Conservation (phyloP, 495 filamentous ascomycete genomes). For the Collariella sp. region DNA sequence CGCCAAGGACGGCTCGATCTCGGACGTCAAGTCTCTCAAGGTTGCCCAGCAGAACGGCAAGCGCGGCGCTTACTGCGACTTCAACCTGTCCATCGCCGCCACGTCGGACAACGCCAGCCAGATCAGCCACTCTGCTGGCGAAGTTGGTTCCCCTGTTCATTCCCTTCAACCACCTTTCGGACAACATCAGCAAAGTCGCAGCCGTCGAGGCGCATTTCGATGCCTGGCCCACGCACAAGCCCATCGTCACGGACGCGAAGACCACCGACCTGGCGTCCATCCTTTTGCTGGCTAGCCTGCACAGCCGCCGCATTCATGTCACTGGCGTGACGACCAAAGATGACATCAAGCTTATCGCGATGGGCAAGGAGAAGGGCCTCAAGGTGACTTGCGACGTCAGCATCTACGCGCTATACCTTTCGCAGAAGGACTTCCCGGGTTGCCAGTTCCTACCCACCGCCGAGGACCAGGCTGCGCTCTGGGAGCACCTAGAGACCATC, state of each 20-base stretch:
- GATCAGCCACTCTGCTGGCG: constrained; percentile 59
- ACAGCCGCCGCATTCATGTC: constrained; percentile 76
- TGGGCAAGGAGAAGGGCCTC: constrained; percentile 75
- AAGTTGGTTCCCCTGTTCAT: constrained; percentile 82
- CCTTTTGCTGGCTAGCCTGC: constrained; percentile 69
- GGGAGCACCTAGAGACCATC: constrained; percentile 68
- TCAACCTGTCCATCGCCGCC: constrained; percentile 77
- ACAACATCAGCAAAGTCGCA: constrained; percentile 80
- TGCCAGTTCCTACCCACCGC: constrained; percentile 58
- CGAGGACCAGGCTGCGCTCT: constrained; percentile 68
- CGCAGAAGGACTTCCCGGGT: constrained; percentile 63
- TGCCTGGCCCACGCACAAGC: constrained; percentile 72
- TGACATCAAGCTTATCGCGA: constrained; percentile 69
- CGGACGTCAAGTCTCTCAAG: constrained; percentile 62
- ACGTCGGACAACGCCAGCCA: constrained; percentile 70
- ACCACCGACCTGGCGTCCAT: constrained; percentile 76
- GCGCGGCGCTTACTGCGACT: constrained; percentile 63
- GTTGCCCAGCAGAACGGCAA: constrained; percentile 68
- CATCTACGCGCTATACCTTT: constrained; percentile 72
- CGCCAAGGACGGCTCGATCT: constrained; percentile 62
- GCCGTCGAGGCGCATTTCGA: constrained; percentile 74
- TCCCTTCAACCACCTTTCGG: constrained; percentile 78
- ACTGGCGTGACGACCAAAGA: constrained; percentile 76
- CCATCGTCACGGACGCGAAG: constrained; percentile 79
- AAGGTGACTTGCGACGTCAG: constrained; percentile 81